Base-by-base conservation (phyloP, 2,329 filamentous ascomycete species). In the Blumeriella jaapii region DNA sequence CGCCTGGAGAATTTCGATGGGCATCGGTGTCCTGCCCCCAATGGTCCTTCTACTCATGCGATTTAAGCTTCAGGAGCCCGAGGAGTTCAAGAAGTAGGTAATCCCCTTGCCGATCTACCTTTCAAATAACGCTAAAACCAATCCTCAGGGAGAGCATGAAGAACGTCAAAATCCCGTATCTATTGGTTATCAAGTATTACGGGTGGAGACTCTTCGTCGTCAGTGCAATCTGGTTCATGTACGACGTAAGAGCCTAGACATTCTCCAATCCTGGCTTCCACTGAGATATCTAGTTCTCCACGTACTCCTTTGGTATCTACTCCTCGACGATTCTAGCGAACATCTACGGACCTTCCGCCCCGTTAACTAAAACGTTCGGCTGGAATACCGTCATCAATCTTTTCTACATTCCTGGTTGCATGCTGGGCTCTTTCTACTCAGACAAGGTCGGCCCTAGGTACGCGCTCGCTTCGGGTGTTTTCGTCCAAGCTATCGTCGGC, bases 381-480 rank as follows among this genome's bases (percentile, higher is more conserved):
- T 94, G 85, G 85, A 86, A 84, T 54, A 85, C 81, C 0, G 69
- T 94, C 26, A 75, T 93, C 62, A 93, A 91, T 57, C 63, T 85
- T 43, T 94, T 94, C 59, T 93, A 93, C 58, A 69, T 93, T 31
- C 86, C 85, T 0, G 87, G 87, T 1, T 82, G 83, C 15, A 65
- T 87, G 34, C 59, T 81, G 3, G 87, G 87, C 13, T 81, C 83
- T 0, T 82, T 82, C 37, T 62, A 82, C 5, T 80, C 76, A 16
- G 87, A 95, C 59, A 75, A 69, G 61, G 62, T 93, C 32, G 87
- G 87, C 0, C 85, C 87, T 1, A 77, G 78, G 38, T 74, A 79
- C 47, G 79, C 82, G 1, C 66, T 95, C 0, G 72, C 73, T 2
- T 58, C 76, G 7, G 84, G 83, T 10, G 81, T 93, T 3, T 59